Conservation (phyloP, 768 basidiomycete species). For the Hypholoma sublateritium region DNA sequence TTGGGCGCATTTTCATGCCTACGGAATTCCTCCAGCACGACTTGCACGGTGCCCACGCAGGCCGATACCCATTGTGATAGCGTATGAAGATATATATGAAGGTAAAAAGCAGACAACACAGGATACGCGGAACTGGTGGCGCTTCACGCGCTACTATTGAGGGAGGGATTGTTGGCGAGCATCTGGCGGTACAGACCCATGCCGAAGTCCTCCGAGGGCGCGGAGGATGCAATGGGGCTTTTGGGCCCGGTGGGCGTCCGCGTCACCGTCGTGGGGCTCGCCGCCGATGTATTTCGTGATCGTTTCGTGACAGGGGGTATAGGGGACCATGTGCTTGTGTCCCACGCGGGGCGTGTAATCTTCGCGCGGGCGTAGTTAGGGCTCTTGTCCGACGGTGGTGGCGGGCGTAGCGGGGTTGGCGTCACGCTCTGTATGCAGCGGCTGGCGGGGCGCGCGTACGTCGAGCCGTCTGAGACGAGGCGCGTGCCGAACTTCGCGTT, state of each 20-base stretch:
- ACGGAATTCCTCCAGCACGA: too few relatives aligned
- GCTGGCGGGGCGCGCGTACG: slow-evolving; percentile 57
- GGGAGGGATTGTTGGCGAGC: slow-evolving; percentile 71
- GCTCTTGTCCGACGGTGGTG: slow-evolving; percentile 58
- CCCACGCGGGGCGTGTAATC: slow-evolving; percentile 75
- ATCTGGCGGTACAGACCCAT: slow-evolving; percentile 84
- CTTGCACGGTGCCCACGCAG: too few relatives aligned
- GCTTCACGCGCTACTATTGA: slow-evolving; percentile 44
- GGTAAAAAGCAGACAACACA: slow-evolving; percentile 13
- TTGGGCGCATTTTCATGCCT: too few relatives aligned
- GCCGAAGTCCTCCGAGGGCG: slow-evolving; percentile 79
- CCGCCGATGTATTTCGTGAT: slow-evolving; percentile 71
- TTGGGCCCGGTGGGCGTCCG: slow-evolving; percentile 36
- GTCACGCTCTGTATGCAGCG: slow-evolving; percentile 55
- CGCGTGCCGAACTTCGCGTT: slow-evolving; percentile 93
- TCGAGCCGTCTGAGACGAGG: slow-evolving; percentile 63
- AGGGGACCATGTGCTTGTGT: slow-evolving; percentile 48
- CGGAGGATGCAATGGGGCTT: slow-evolving; percentile 61
- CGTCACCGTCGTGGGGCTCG: slow-evolving; percentile 60
- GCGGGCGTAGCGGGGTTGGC: slow-evolving; percentile 42
- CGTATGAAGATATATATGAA: slow-evolving; percentile 26
- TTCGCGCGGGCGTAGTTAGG: slow-evolving; percentile 68
- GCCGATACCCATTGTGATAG: too few relatives aligned
- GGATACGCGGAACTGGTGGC: slow-evolving; percentile 14
- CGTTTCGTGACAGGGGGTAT: slow-evolving; percentile 49